Evolutionary conservation across 1,139 yeast genomes (phyloP), one percentile per base, ranked within the genome.

Genomic region (Yamadazyma sp.): DNA sequence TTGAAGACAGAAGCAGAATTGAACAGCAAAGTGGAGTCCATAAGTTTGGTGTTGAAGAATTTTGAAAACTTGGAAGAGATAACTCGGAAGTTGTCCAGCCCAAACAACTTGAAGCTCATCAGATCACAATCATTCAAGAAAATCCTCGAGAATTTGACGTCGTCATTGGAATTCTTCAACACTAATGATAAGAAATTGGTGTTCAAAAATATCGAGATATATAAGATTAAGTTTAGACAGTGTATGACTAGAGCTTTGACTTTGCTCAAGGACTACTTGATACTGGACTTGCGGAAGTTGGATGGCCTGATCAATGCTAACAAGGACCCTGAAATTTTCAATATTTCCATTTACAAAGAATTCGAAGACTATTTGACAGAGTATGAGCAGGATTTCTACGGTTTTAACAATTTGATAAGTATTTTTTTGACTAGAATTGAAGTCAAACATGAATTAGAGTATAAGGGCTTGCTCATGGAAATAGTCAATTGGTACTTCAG

Each of bases 241-340:
- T 87, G 96, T 54, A 74, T 89, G 77, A 83, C 94, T 1, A 75
- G 96, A 44, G 83, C 95, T 0, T 70, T 89, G 41, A 81, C 95
- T 0, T 67, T 92, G 47, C 77, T 88, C 17, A 77, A 83, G 47
- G 86, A 83, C 50, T 87, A 81, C 55, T 65, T 87, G 43, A 72
- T 73, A 20, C 73, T 69, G 33, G 75, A 75, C 33, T 57, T 89
- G 34, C 78, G 75, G 42, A 68, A 65, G 14, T 58, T 79, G 2
- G 70, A 73, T 29, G 61, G 61, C 17, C 75, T 69, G 8, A 68
- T 84, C 25, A 57, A 61, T 12, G 67, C 63, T 41, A 38, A 37
- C 9, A 41, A 40, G 6, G 44, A 44, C 18, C 9, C 23, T 6
- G 25, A 27, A 14, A 29, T 35, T 6, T 45, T 46, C 16, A 40